These are phyloP conservation scores for Pichia californica DNA, from an alignment of 805 yeast species.

Conservation along the genomic window DNA sequence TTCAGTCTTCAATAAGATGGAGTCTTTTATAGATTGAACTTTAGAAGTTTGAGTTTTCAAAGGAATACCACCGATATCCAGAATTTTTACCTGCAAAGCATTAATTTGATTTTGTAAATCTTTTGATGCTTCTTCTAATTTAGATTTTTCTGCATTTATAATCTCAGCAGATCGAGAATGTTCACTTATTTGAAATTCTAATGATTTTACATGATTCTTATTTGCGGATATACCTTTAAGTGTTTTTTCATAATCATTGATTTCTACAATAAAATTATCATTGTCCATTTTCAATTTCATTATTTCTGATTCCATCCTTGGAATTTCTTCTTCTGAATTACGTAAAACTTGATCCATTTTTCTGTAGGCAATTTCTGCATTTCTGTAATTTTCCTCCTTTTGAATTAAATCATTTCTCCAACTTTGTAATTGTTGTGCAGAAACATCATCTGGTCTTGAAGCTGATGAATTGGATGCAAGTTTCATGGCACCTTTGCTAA, in stretches of 20 bases:
- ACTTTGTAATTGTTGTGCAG: slow-evolving; percentile 51
- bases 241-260: slow-evolving; percentile 38
- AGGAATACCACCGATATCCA: slow-evolving; percentile 88
- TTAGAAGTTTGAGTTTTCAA: slow-evolving; percentile 72
- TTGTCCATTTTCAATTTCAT: slow-evolving; percentile 59
- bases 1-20: slow-evolving; percentile 52
- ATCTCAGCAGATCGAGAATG: slow-evolving; percentile 33
- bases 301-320: slow-evolving; percentile 58
- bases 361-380: slow-evolving; percentile 37
- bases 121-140: slow-evolving; percentile 47
- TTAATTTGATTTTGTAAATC: slow-evolving; percentile 52
- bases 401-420: slow-evolving; percentile 46
- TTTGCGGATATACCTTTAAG: slow-evolving; percentile 32
- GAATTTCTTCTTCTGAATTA: slow-evolving; percentile 56
- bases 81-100: slow-evolving; percentile 63
- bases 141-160: slow-evolving; percentile 23
- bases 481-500: slow-evolving; percentile 73
- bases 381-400: slow-evolving; percentile 37
- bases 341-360: slow-evolving; percentile 57
- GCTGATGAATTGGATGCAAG: slow-evolving; percentile 34
- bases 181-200: slow-evolving; percentile 12
- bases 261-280: slow-evolving; percentile 50
- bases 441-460: slow-evolving; percentile 21
- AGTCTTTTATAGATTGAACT: slow-evolving; percentile 68
- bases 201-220: slow-evolving; percentile 29